Conservation (phyloP, 495 filamentous ascomycete genomes). For the Talaromyces nanjingensis region DNA sequence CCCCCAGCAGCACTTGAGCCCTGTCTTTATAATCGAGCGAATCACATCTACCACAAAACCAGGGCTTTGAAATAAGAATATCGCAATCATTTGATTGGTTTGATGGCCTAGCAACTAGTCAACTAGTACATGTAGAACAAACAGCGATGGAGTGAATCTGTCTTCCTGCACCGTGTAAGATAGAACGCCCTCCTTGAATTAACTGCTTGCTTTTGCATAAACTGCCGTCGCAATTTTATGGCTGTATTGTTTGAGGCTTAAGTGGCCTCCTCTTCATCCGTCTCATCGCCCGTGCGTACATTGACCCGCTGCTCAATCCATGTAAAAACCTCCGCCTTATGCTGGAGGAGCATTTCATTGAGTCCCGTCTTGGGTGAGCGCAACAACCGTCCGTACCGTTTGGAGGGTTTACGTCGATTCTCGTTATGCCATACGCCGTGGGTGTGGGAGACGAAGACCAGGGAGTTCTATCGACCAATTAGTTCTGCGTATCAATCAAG, state of each 20-base stretch:
- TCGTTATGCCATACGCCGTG: conserved; percentile 67
- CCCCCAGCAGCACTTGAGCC: not conserved
- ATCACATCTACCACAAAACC: not conserved
- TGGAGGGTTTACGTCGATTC: conserved; percentile 50
- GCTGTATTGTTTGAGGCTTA: too few relatives aligned
- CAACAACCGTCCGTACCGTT: conserved; percentile 60
- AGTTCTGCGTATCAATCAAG: not conserved
- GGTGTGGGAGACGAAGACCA: conserved; percentile 62
- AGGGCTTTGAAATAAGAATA: not conserved
- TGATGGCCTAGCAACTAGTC: not conserved
- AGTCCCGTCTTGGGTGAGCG: conserved; percentile 46
- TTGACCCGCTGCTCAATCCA: conserved; percentile 46
- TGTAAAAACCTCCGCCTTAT: conserved; percentile 48
- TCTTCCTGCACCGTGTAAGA: not conserved
- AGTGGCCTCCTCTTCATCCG: conserved; percentile 20
- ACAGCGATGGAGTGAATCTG: not conserved
- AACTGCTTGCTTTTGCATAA: not conserved
- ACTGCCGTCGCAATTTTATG: not conserved
- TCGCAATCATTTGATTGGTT: not conserved
- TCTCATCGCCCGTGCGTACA: conserved; percentile 20
- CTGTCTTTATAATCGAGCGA: not conserved
- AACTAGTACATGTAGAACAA: not conserved
- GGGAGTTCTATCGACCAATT: conserved; percentile 42
- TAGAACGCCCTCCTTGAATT: not conserved
- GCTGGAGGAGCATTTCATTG: conserved; percentile 56